Base-by-base conservation (phyloP, 1,284 basidiomycete species). In the Fomitopsis pinicola region DNA sequence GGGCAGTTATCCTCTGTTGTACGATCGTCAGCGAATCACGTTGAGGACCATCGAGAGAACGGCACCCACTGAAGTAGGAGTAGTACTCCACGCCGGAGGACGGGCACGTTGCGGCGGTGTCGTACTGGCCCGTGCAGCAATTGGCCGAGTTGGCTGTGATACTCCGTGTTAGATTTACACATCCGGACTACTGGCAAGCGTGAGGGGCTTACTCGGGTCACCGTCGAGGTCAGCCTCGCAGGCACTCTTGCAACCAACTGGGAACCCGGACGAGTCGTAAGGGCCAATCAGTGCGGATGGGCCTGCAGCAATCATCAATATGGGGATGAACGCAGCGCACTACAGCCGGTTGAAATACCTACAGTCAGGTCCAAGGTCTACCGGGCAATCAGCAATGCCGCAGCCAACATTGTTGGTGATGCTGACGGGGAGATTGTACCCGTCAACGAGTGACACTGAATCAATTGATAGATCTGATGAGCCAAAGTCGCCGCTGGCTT, bases 91-190 rank as follows among this genome's bases (percentile, higher is more conserved):
- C 76, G 52, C 77, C 77, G 19, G 74, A 75, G 2, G 74, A 48
- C 17, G 79, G 79, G 69, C 80, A 82, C 0, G 79, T 78, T n/a
- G 66, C 68, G 0, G 77, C 71, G n/a, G 77, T 81, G 71, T 74
- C 71, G 70, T 75, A 68, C n/a, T 61, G 57, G 12, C 79, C 81
- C 19, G 75, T 75, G 73, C 80, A 82, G 74, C 81, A 82, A 70
- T 79, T 76, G 10, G 74, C 59, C 57, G 72, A 76, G 69, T 77
- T 67, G 35, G 59, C 72, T 73, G 60, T 42, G 15, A 30, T n/a
- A 9, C 57, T 38, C 35, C 36, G 35, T 42, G 46, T 14, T 26
- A 12, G 22, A 40, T 30, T 64, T 22, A 42, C 30, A 19, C 30
- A 26, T 36, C 17, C 5, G n/a, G n/a, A 7, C 26, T n/a, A n/a